Percentiles rank a stretch among this genome's conserved stretches.
Conservation (phyloP, 176 grass and related monocot genomes). For the Secale cereale region DNA sequence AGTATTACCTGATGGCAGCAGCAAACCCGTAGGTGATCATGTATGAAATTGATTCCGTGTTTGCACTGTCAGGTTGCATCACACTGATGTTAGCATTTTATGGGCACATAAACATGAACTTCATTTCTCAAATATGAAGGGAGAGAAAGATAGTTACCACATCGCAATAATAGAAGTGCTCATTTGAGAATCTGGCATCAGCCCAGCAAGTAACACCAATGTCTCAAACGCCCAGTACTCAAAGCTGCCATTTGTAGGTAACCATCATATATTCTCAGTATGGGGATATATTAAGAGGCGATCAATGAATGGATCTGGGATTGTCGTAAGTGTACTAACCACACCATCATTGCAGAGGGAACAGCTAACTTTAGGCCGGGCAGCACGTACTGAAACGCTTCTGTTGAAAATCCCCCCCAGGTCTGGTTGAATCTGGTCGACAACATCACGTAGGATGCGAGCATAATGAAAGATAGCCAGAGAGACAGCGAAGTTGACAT, state of each 20-base stretch:
- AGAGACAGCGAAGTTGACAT: slow-evolving; percentile 27
- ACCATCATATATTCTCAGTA: background rate
- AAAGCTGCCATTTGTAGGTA: slow-evolving; percentile 33
- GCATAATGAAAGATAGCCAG: slow-evolving; percentile 36
- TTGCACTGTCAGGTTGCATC: slow-evolving; percentile 28
- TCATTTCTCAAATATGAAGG: background rate
- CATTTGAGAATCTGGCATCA: slow-evolving; percentile 49
- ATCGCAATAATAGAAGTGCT: slow-evolving; percentile 62
- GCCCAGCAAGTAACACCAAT: slow-evolving; percentile 45
- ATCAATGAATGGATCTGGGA: background rate
- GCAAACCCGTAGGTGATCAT: slow-evolving; percentile 63
- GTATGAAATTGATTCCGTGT: slow-evolving; percentile 43
- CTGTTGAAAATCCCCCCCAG: slow-evolving; percentile 30
- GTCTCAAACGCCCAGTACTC: slow-evolving; percentile 65
- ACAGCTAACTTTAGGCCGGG: slow-evolving; percentile 41
- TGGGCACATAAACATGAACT: background rate
- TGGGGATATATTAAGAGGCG: background rate
- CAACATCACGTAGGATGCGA: slow-evolving; percentile 19
- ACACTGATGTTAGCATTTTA: slow-evolving; percentile 10
- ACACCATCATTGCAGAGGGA: slow-evolving; percentile 58
- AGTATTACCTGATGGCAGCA: slow-evolving; percentile 47
- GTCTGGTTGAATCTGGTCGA: slow-evolving; percentile 29
- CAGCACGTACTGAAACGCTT: slow-evolving; percentile 36
- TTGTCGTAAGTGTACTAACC: slow-evolving; percentile 21
- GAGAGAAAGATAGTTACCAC: slow-evolving; percentile 20